Conservation (phyloP, 805 yeast genomes). For the Dipodascus geniculatus region DNA sequence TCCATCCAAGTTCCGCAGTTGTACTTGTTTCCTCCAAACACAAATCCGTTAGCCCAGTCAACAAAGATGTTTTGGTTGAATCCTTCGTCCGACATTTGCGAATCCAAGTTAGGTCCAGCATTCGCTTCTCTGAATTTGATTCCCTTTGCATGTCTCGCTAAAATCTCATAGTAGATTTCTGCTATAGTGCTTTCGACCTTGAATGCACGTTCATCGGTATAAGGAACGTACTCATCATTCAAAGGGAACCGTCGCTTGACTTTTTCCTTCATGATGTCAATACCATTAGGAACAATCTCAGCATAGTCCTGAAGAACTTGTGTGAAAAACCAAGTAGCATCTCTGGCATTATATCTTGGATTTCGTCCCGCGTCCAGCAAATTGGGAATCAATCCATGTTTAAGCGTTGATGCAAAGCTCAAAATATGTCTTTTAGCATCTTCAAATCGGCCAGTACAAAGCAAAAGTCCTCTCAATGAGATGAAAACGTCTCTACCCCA, state of each 20-base stretch:
- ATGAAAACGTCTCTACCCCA: constrained; percentile 98
- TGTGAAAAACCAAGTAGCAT: constrained; percentile 91
- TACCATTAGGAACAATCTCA: constrained; percentile 55
- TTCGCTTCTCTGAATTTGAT: constrained; percentile 86
- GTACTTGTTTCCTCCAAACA: constrained; percentile 82
- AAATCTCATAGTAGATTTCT: constrained; percentile 72
- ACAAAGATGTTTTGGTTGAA: constrained; percentile 71
- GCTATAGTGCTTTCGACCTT: constrained; percentile 55
- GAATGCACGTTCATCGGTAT: constrained; percentile 66
- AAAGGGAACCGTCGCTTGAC: constrained; percentile 80
- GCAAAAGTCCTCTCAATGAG: constrained; percentile 67
- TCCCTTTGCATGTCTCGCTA: constrained; percentile 82
- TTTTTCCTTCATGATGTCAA: constrained; percentile 49
- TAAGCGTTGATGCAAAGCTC: constrained; percentile 79
- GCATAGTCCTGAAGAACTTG: constrained; percentile 84
- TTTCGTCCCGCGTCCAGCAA: constrained; percentile 84
- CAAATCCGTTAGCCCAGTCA: constrained; percentile 82
- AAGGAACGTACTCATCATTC: constrained; percentile 66
- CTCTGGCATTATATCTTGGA: constrained; percentile 92
- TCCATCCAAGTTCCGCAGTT: constrained; percentile 99
- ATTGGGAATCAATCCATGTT: constrained; percentile 93
- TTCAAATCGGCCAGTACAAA: constrained; percentile 66
- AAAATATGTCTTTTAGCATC: constrained; percentile 75
- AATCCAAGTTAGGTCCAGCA: constrained; percentile 80
- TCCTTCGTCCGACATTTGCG: constrained; percentile 88